These are phyloP conservation scores for Neoascochyta sp. DNA, from an alignment of 2,329 filamentous ascomycete species.

Conservation along the genomic window DNA sequence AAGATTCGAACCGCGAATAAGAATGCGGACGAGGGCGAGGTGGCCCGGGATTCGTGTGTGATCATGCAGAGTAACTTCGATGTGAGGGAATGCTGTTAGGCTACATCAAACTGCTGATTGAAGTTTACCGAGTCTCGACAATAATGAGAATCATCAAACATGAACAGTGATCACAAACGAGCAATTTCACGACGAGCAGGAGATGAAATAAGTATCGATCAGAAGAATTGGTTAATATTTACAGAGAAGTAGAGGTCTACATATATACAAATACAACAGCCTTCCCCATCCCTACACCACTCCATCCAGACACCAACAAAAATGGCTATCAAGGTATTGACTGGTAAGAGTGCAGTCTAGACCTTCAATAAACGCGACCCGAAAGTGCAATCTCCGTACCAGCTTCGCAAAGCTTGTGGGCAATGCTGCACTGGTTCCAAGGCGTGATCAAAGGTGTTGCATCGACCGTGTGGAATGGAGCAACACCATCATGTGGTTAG, in stretches of 20 bases:
- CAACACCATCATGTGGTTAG: constrained; percentile 7
- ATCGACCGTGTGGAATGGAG: constrained; percentile 12
- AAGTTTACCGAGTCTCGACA: too few relatives aligned
- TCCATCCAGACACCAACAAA: constrained; percentile 9
- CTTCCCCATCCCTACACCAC: constrained; percentile 1
- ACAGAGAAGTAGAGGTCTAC: constrained; percentile 6
- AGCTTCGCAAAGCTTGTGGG: constrained; percentile 21
- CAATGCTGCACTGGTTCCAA: constrained; percentile 19
- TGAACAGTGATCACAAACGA: too few relatives aligned
- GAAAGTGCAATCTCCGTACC: constrained; percentile 23
- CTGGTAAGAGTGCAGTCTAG: constrained; percentile 29
- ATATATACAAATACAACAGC: constrained; percentile 4
- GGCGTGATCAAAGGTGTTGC: constrained; percentile 9
- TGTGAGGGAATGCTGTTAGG: too few relatives aligned
- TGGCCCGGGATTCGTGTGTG: too few relatives aligned
- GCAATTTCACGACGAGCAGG: too few relatives aligned
- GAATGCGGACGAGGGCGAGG: too few relatives aligned
- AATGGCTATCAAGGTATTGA: constrained; percentile 23
- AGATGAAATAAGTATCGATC: too few relatives aligned
- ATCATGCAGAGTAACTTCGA: too few relatives aligned
- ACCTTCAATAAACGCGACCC: constrained; percentile 19
- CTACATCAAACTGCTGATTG: too few relatives aligned
- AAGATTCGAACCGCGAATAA: too few relatives aligned
- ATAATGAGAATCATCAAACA: too few relatives aligned
- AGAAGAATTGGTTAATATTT: constrained; percentile 8